Evolutionary conservation across 2,329 filamentous ascomycete genomes (phyloP).

Genomic region (Leptographium flavum): DNA sequence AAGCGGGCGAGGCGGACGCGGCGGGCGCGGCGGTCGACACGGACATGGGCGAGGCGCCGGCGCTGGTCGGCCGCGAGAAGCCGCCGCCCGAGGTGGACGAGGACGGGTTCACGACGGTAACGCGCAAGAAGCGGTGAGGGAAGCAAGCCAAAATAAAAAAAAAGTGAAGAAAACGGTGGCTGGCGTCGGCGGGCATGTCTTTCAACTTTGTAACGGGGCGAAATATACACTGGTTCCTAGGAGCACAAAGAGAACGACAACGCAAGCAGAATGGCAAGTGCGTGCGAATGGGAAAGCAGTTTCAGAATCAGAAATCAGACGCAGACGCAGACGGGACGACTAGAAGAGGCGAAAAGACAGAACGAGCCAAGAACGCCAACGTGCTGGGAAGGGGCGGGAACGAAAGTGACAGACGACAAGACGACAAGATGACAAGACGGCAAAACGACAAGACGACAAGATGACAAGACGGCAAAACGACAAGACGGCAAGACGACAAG

Average conservation of each 20-base stretch:
- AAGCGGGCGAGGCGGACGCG: slow-evolving; percentile 33
- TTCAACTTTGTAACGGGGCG: not conserved
- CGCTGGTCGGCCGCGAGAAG: slow-evolving; percentile 41
- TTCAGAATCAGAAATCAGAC: too few relatives aligned
- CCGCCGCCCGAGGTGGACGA: slow-evolving; percentile 60
- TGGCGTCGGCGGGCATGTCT: too few relatives aligned
- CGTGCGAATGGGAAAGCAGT: too few relatives aligned
- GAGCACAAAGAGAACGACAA: too few relatives aligned
- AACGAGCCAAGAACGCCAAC: too few relatives aligned
- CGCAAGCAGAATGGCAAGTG: too few relatives aligned
- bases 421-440: not conserved
- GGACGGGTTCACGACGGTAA: slow-evolving; percentile 67
- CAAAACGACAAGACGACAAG: not conserved
- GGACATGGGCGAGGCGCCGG: slow-evolving; percentile 56
- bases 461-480: not conserved
- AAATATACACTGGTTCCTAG: too few relatives aligned
- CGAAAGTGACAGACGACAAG: slow-evolving; percentile 1
- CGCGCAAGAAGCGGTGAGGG: slow-evolving; percentile 46
- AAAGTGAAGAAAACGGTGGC: not conserved
- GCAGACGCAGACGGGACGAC: too few relatives aligned
- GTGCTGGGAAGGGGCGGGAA: too few relatives aligned
- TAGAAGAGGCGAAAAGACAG: too few relatives aligned
- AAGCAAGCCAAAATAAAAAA: not conserved
- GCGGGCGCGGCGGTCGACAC: slow-evolving; percentile 43
- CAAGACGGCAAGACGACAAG: not conserved